A percentile compares a stretch with the other conserved stretches of the same genome.
These are phyloP conservation scores for Syzygium jambos DNA, from an alignment of 345 rosid genomes.

Conservation along the genomic window DNA sequence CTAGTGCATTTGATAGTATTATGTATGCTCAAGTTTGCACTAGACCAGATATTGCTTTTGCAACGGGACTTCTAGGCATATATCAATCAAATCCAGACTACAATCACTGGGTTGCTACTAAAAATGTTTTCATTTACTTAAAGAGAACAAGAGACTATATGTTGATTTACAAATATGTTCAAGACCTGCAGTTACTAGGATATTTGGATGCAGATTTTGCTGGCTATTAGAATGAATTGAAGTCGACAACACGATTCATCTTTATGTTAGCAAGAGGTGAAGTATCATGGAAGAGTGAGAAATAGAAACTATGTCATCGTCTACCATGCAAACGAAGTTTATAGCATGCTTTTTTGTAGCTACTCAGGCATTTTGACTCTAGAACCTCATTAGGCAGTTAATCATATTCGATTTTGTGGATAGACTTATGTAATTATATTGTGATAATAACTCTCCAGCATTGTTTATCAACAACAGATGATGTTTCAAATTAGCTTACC, in stretches of 20 bases:
- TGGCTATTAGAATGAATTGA: fast-evolving
- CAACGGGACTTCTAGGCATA: too few relatives aligned
- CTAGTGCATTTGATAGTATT: too few relatives aligned
- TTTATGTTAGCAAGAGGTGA: neutral
- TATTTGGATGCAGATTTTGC: neutral
- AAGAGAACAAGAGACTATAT: too few relatives aligned
- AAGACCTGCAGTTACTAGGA: neutral
- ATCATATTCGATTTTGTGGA: neutral
- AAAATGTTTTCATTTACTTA: too few relatives aligned
- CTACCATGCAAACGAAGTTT: neutral
- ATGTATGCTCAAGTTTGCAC: too few relatives aligned
- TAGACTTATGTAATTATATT: too few relatives aligned
- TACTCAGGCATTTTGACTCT: neutral
- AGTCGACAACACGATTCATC: neutral
- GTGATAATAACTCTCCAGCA: neutral
- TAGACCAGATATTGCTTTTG: too few relatives aligned
- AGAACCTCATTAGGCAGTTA: neutral
- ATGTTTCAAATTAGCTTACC: too few relatives aligned
- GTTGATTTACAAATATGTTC: neutral
- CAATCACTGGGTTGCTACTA: too few relatives aligned
- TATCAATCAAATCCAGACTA: neutral
- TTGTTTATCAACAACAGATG: too few relatives aligned
- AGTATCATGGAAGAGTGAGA: neutral
- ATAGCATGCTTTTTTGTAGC: neutral
- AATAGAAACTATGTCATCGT: neutral